Evolutionary conservation across 2,329 filamentous ascomycete species (phyloP).

Genomic region (Diplodia intermedia): DNA sequence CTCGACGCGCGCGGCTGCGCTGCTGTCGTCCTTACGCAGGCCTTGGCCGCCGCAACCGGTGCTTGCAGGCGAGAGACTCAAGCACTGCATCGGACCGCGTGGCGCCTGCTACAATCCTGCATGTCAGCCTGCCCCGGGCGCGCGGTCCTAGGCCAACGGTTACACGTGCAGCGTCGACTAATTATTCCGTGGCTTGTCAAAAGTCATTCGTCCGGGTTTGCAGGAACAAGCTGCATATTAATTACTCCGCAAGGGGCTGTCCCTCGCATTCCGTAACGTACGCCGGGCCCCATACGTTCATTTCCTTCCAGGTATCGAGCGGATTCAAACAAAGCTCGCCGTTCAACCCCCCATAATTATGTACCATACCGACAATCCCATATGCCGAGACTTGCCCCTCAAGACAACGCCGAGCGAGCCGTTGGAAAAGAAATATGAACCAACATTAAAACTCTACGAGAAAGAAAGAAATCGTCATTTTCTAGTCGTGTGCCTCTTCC

Average conservation of each 20-base stretch:
- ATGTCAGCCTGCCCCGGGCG: slow-evolving; percentile 11
- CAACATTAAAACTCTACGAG: slow-evolving; percentile 11
- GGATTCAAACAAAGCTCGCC: background rate
- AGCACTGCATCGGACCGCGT: background rate
- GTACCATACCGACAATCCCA: background rate
- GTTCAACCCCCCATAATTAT: background rate
- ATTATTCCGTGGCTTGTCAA: background rate
- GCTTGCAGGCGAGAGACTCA: slow-evolving; percentile 12
- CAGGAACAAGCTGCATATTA: background rate
- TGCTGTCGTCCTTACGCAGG: slow-evolving; percentile 1
- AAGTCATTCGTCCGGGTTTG: background rate
- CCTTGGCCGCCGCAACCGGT: background rate
- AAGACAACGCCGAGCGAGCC: slow-evolving; percentile 1
- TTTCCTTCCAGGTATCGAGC: slow-evolving; percentile 10
- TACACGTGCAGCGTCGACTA: slow-evolving; percentile 1
- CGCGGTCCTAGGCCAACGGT: background rate
- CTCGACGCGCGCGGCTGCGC: background rate
- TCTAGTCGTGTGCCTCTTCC: slow-evolving; percentile 25
- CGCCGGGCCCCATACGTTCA: background rate
- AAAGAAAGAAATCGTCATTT: background rate
- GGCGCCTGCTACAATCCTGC: background rate
- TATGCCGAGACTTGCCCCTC: background rate
- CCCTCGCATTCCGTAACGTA: slow-evolving; percentile 5
- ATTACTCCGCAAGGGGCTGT: background rate
- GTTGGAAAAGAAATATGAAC: background rate